Evolutionary conservation across 2,329 filamentous ascomycete genomes (phyloP).

Genomic region (Arachnopeziza araneosa): DNA sequence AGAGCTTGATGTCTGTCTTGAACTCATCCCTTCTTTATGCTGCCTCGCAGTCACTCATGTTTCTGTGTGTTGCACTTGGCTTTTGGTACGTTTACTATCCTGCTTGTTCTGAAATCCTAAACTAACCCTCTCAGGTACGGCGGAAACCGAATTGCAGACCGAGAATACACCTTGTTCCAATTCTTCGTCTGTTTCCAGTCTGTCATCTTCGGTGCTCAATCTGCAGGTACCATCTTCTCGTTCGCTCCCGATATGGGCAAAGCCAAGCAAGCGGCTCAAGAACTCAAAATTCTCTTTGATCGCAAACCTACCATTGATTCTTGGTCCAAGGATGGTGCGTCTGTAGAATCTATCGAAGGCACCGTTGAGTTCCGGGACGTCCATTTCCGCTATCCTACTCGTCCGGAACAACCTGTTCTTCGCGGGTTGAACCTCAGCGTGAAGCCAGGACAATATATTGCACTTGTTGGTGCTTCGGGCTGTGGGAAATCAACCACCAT

Average conservation of each 20-base stretch:
- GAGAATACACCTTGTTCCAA: constrained; percentile 72
- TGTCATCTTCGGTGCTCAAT: constrained; percentile 87
- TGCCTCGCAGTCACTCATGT: constrained; percentile 75
- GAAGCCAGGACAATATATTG: constrained; percentile 75
- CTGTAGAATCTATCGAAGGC: constrained; percentile 61
- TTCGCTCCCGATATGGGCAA: constrained; percentile 93
- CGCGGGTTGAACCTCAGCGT: constrained; percentile 73
- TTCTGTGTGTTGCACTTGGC: constrained; percentile 77
- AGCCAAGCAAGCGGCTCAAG: constrained; percentile 74
- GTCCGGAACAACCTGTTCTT: constrained; percentile 86
- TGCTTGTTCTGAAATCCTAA: not conserved
- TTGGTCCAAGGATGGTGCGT: constrained; percentile 66
- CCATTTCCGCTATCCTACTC: constrained; percentile 89
- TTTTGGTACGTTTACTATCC: constrained; percentile 56
- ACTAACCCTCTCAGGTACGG: constrained; percentile 49
- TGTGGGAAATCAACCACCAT: constrained; percentile 95
- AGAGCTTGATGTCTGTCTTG: constrained; percentile 66
- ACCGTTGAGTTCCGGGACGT: constrained; percentile 85
- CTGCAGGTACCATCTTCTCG: constrained; percentile 81
- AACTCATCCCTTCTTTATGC: constrained; percentile 78
- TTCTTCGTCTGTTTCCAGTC: constrained; percentile 91
- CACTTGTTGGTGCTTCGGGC: constrained; percentile 87
- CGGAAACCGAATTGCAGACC: constrained; percentile 64
- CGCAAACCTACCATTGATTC: constrained; percentile 75
- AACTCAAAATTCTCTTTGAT: constrained; percentile 81